Evolutionary conservation across 2,329 filamentous ascomycete species (phyloP).

Genomic region (Pestalotiopsis sp.): DNA sequence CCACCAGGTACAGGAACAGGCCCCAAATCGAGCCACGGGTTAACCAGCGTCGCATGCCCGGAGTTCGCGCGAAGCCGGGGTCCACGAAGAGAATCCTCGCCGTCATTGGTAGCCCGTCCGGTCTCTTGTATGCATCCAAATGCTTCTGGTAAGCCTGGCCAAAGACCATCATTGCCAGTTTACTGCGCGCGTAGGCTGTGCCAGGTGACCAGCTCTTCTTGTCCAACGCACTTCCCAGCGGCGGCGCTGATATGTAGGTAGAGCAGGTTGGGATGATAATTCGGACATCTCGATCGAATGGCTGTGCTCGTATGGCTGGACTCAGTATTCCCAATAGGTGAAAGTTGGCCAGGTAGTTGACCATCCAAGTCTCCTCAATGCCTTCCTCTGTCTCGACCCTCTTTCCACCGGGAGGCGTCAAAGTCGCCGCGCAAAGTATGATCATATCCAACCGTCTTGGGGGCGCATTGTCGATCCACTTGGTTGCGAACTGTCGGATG

Average conservation of each 20-base stretch:
- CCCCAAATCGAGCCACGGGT: constrained; percentile 83
- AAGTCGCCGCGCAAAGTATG: constrained; percentile 80
- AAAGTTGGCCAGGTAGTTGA: constrained; percentile 96
- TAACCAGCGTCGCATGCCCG: constrained; percentile 85
- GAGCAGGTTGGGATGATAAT: constrained; percentile 86
- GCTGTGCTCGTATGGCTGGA: constrained; percentile 87
- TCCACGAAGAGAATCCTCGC: constrained; percentile 85
- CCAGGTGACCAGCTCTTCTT: constrained; percentile 56
- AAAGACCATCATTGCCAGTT: constrained; percentile 86
- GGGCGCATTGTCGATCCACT: constrained; percentile 96
- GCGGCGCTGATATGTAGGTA: constrained; percentile 79
- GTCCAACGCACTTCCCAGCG: constrained; percentile 57
- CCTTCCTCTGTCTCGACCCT: constrained; percentile 72
- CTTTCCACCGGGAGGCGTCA: constrained; percentile 68
- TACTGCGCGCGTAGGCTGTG: constrained; percentile 65
- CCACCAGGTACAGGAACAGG: constrained; percentile 72
- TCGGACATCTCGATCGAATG: constrained; percentile 89
- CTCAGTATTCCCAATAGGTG: constrained; percentile 90
- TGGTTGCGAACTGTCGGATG: constrained; percentile 90
- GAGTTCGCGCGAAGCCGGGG: constrained; percentile 82
- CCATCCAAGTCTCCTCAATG: constrained; percentile 86
- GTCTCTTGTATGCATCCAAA: constrained; percentile 79
- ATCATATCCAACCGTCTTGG: constrained; percentile 89
- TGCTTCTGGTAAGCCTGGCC: constrained; percentile 92
- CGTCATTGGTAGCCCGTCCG: constrained; percentile 81